Evolutionary conservation across 805 yeast species (phyloP).

Genomic region (Wickerhamiella sorbophila): DNA sequence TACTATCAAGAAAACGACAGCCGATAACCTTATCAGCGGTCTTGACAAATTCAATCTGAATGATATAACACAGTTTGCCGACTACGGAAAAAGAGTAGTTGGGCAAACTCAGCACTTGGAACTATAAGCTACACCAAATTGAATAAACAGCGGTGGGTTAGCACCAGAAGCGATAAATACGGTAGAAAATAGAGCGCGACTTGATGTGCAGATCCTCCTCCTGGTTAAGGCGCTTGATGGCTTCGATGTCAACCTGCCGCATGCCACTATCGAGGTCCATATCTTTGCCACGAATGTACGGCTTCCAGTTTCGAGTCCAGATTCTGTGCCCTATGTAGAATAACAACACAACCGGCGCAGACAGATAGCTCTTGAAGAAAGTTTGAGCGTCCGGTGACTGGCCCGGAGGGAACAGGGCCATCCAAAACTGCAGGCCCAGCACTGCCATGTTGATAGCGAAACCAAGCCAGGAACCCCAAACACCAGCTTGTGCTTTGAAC

Average conservation of each 20-base stretch:
- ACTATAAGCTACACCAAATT: too few relatives aligned
- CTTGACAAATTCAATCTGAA: too few relatives aligned
- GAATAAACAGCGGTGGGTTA: too few relatives aligned
- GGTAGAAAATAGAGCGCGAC: conserved; percentile 33
- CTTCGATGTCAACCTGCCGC: conserved; percentile 36
- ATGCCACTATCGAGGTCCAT: conserved; percentile 54
- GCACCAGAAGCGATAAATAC: conserved; percentile 47
- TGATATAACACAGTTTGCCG: too few relatives aligned
- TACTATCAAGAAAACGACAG: too few relatives aligned
- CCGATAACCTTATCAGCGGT: too few relatives aligned
- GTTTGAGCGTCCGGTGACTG: conserved; percentile 22
- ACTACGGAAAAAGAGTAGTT: too few relatives aligned
- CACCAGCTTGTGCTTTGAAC: conserved; percentile 44
- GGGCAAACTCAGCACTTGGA: too few relatives aligned
- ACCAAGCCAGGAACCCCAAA: conserved; percentile 46
- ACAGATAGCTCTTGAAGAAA: conserved; percentile 43
- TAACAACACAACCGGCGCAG: conserved; percentile 30
- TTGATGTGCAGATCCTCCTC: conserved; percentile 41
- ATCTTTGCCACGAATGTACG: conserved; percentile 29
- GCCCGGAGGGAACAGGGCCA: conserved; percentile 43
- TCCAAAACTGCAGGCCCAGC: conserved; percentile 53
- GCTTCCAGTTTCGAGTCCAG: conserved; percentile 24
- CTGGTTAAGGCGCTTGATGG: conserved; percentile 35
- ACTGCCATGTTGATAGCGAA: conserved; percentile 36
- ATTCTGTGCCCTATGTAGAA: conserved; percentile 41